These are phyloP conservation scores for Scutellaria minor DNA, from an alignment of 257 asterid genomes.

Conservation along the genomic window DNA sequence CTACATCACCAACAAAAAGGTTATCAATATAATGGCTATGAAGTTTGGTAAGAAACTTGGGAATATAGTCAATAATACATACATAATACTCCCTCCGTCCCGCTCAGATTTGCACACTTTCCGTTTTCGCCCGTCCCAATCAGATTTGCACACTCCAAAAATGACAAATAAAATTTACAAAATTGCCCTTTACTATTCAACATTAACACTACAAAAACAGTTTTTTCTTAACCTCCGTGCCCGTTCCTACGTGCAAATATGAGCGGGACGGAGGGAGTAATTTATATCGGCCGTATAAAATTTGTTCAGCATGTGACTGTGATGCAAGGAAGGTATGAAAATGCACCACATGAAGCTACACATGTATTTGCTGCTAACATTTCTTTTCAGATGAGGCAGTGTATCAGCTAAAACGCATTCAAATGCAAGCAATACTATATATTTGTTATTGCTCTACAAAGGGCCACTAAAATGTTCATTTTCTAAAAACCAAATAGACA, in stretches of 20 bases:
- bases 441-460: background rate
- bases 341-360: slow-evolving; percentile 12
- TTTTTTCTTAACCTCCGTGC: no score
- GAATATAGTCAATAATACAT: background rate
- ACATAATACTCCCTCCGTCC: no score
- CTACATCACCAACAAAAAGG: slow-evolving; percentile 45
- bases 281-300: background rate
- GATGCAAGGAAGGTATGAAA: background rate
- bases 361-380: background rate
- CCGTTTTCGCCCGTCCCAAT: no score
- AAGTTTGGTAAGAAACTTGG: slow-evolving; percentile 13
- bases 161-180: no score
- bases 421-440: slow-evolving; percentile 11
- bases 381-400: slow-evolving; percentile 5
- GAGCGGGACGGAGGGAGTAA: no score
- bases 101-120: no score
- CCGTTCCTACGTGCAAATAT: no score
- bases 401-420: background rate
- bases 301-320: background rate
- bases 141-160: no score
- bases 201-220: no score
- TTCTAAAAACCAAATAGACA: background rate
- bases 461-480: background rate
- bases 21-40: slow-evolving; percentile 1
- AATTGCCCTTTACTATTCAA: no score